Percentiles rank a stretch among this genome's conserved stretches.
phyloP scores from a whole-genome alignment of 2,329 filamentous ascomycete genomes.

The Claviceps sp. region DNA sequence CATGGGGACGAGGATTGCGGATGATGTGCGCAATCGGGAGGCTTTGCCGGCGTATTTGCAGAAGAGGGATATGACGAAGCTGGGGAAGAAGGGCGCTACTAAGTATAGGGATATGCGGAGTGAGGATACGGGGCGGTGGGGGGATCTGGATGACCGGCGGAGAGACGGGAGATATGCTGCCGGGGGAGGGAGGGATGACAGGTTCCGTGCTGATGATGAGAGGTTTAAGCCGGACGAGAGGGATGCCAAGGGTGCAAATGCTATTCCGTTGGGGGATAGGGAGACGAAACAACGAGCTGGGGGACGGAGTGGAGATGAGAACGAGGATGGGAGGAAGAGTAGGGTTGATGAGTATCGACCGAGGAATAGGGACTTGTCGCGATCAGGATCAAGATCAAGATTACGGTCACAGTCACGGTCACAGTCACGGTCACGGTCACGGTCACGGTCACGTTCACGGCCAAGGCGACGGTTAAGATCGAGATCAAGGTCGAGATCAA shows the following conservation, averaged over 20 bases:
- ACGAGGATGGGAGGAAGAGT: conserved; percentile 8
- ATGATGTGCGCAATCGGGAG: conserved; percentile 73
- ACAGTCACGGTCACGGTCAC: conserved; percentile 15
- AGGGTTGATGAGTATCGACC: neutral
- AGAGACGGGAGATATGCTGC: conserved; percentile 19
- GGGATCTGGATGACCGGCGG: conserved; percentile 41
- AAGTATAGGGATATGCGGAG: conserved; percentile 78
- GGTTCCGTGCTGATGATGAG: conserved; percentile 53
- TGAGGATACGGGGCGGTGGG: conserved; percentile 88
- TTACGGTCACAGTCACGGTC: conserved; percentile 10
- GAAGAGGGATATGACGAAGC: conserved; percentile 81
- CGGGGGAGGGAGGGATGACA: conserved; percentile 55
- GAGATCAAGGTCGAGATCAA: conserved; percentile 14
- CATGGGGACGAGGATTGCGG: conserved; percentile 70
- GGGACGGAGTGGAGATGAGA: conserved; percentile 18
- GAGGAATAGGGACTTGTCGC: neutral
- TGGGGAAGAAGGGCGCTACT: conserved; percentile 83
- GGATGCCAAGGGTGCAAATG: conserved; percentile 52
- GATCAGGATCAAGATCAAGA: neutral
- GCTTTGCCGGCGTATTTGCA: conserved; percentile 83
- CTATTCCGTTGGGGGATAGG: conserved; percentile 47
- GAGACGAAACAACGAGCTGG: conserved; percentile 14
- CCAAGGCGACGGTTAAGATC: conserved; percentile 7
- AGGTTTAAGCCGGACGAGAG: conserved; percentile 28
- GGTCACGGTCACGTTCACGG: conserved; percentile 16